Conservation (phyloP, 371 early-diverging fungal genomes). For the Mortierella sp. region DNA sequence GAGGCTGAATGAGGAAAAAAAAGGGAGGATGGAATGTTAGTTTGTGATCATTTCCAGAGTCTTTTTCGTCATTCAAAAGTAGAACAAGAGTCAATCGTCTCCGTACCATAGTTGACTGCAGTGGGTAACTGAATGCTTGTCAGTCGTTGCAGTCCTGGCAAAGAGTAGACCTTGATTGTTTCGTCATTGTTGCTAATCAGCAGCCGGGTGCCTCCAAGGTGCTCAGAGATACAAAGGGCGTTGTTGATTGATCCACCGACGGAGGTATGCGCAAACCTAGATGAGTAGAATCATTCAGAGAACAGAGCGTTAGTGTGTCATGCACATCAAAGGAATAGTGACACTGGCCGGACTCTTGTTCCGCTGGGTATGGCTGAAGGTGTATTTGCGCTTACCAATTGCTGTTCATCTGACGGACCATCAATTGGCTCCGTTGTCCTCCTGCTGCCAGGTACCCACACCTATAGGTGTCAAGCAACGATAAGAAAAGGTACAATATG, state of each 20-base stretch:
- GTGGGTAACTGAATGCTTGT: conserved; percentile 83
- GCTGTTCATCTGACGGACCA: conserved; percentile 79
- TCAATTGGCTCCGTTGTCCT: conserved; percentile 91
- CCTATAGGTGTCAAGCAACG: conserved; percentile 42
- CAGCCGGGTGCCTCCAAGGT: conserved; percentile 75
- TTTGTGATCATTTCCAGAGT: background rate
- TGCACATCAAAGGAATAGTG: background rate
- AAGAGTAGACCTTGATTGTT: conserved; percentile 88
- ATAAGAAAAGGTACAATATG: background rate
- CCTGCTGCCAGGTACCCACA: conserved; percentile 91
- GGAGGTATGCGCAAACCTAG: conserved; percentile 78
- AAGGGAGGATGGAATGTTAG: background rate
- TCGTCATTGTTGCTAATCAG: conserved; percentile 96
- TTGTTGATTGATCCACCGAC: conserved; percentile 95
- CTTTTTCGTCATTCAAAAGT: too few species aligned
- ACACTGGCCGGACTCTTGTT: background rate
- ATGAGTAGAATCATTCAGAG: background rate
- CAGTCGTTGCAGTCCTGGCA: conserved; percentile 79
- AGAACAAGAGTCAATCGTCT: background rate
- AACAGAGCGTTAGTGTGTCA: background rate
- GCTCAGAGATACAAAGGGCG: conserved; percentile 83
- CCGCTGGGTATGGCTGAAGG: background rate
- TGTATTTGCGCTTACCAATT: conserved; percentile 70
- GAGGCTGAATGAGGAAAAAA: conserved; percentile 62
- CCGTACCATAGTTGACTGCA: conserved; percentile 85